phyloP scores from a whole-genome alignment of 2,329 filamentous ascomycete species.

The Aspergillus chevalieri region DNA sequence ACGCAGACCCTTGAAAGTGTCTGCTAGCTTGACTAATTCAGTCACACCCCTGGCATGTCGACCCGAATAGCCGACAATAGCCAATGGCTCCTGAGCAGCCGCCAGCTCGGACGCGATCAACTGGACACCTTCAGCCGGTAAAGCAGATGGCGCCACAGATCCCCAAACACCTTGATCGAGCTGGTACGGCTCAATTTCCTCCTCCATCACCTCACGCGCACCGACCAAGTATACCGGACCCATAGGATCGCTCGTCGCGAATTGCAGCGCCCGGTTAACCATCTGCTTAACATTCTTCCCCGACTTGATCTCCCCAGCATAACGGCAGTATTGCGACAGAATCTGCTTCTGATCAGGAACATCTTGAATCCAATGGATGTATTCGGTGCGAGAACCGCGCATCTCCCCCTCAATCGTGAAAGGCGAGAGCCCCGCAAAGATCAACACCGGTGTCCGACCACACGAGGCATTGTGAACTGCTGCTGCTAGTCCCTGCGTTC shows the following conservation, averaged over 20 bases:
- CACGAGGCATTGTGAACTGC: conserved; percentile 74
- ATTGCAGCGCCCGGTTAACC: conserved; percentile 76
- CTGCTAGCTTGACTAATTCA: conserved; percentile 42
- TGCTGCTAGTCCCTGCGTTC: conserved; percentile 70
- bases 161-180: conserved; percentile 66
- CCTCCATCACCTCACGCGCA: conserved; percentile 76
- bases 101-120: conserved; percentile 40
- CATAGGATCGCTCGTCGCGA: conserved; percentile 68
- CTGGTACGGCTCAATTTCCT: conserved; percentile 68
- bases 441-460: conserved; percentile 66
- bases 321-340: conserved; percentile 77
- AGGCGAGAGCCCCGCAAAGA: conserved; percentile 72
- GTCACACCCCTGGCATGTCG: conserved; percentile 39
- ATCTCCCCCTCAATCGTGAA: conserved; percentile 73
- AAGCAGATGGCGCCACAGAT: conserved; percentile 60
- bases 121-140: conserved; percentile 45
- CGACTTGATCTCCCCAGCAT: conserved; percentile 74
- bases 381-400: conserved; percentile 71
- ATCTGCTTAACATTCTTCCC: conserved; percentile 84
- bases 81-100: conserved; percentile 42
- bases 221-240: conserved; percentile 76
- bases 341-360: conserved; percentile 77
- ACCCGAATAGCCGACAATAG: conserved; percentile 48
- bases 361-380: conserved; percentile 83
- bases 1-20: conserved; percentile 43